Conservation (phyloP, 129 eudicot genomes). For the Flaveria linearis region DNA sequence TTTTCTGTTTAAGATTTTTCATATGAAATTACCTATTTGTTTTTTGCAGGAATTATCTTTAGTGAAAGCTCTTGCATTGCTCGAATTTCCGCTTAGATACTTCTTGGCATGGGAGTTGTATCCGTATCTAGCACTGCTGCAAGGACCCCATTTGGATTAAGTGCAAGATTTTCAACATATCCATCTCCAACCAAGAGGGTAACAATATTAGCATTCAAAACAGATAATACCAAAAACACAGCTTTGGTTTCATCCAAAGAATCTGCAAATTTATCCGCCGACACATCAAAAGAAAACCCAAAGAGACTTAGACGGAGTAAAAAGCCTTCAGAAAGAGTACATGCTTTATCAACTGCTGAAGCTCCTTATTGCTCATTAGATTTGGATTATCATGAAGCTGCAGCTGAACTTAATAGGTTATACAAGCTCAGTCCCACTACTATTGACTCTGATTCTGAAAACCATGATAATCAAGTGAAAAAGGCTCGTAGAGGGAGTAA, state of each 20-base stretch:
- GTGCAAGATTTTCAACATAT: conserved; percentile 44
- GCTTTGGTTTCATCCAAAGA: conserved; percentile 62
- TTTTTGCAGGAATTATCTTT: conserved; percentile 36
- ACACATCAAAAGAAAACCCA: conserved; percentile 55
- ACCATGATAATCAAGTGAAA: conserved; percentile 40
- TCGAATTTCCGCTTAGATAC: conserved; percentile 17
- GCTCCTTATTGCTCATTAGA: conserved; percentile 62
- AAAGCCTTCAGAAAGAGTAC: conserved; percentile 59
- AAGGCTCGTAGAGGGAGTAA: conserved; percentile 48
- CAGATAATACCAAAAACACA: conserved; percentile 53
- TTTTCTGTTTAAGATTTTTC: neutral
- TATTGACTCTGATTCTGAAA: conserved; percentile 43
- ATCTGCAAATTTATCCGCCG: conserved; percentile 49
- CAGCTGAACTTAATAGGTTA: conserved; percentile 72
- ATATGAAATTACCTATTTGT: neutral
- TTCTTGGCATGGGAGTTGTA: conserved; percentile 91
- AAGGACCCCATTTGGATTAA: conserved; percentile 66
- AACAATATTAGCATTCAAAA: conserved; percentile 57
- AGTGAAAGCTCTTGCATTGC: conserved; percentile 9
- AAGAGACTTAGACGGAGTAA: conserved; percentile 52
- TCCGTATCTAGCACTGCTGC: conserved; percentile 88
- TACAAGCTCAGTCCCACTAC: conserved; percentile 69
- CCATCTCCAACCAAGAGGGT: conserved; percentile 47
- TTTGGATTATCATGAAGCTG: conserved; percentile 84
- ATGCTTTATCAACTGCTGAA: conserved; percentile 57